Percentiles rank a stretch among this genome's conserved stretches.
phyloP scores from a whole-genome alignment of 2,329 filamentous ascomycete genomes.

The Xylaria sp. region DNA sequence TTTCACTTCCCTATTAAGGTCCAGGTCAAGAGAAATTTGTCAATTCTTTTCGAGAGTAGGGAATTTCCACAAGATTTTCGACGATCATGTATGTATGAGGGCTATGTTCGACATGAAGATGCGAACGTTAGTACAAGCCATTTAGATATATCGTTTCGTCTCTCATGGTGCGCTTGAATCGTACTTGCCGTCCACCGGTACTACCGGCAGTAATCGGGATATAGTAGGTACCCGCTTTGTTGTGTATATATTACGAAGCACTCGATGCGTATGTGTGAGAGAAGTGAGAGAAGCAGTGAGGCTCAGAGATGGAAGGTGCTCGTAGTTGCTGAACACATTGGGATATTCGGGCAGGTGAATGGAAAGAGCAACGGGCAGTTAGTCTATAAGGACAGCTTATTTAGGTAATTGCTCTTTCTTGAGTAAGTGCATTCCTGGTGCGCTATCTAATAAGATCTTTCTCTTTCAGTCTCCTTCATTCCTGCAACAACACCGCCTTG shows the following conservation, averaged over 20 bases:
- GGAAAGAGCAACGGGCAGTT: slow-evolving; percentile 21
- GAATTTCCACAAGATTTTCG: background rate
- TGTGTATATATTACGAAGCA: background rate
- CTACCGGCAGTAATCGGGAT: background rate
- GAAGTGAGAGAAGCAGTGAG: background rate
- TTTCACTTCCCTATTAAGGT: background rate
- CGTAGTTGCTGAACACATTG: background rate
- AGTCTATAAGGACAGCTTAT: background rate
- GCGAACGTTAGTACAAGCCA: background rate
- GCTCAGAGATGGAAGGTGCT: slow-evolving; percentile 14
- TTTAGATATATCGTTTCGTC: background rate
- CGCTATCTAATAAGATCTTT: background rate
- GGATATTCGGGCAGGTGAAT: background rate
- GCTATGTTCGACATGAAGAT: background rate
- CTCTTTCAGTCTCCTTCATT: background rate
- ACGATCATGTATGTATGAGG: background rate
- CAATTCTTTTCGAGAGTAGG: background rate
- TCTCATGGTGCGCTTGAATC: background rate
- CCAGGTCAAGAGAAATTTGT: background rate
- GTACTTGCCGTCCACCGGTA: background rate
- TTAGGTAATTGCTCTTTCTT: background rate
- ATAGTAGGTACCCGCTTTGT: background rate
- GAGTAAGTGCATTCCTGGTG: background rate
- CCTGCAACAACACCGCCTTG: background rate
- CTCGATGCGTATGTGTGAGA: background rate